A percentile compares a stretch with the other conserved stretches of the same genome.
Evolutionary conservation across 2,329 filamentous ascomycete species (phyloP).

Genomic region (Arthrobotrys pseudoclavata): DNA sequence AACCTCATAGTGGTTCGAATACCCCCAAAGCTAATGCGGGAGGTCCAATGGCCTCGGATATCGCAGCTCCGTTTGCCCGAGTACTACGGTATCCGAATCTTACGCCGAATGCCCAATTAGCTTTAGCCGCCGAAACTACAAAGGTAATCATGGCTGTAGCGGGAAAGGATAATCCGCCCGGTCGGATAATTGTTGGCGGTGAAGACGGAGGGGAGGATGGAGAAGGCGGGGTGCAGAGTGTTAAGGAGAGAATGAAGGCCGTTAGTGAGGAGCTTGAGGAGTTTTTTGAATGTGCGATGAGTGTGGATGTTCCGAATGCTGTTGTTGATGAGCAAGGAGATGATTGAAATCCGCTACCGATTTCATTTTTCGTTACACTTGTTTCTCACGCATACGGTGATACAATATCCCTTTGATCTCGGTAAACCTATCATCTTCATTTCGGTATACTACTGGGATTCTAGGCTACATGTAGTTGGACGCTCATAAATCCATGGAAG

Average conservation of each 20-base stretch:
- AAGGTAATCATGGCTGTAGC: slow-evolving; percentile 92
- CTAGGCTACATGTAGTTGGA: neutral
- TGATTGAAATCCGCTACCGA: slow-evolving; percentile 16
- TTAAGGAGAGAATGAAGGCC: slow-evolving; percentile 96
- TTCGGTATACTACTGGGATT: neutral
- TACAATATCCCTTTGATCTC: neutral
- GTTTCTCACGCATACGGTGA: neutral
- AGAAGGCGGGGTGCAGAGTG: slow-evolving; percentile 77
- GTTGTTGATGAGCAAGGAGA: slow-evolving; percentile 53
- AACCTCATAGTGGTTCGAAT: slow-evolving; percentile 64
- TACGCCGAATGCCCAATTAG: slow-evolving; percentile 76
- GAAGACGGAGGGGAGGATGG: slow-evolving; percentile 69
- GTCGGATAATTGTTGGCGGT: slow-evolving; percentile 90
- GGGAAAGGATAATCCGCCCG: slow-evolving; percentile 94
- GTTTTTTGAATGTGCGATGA: slow-evolving; percentile 89
- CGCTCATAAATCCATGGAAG: neutral
- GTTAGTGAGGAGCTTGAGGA: slow-evolving; percentile 97
- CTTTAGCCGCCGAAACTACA: slow-evolving; percentile 87
- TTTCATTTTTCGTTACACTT: neutral
- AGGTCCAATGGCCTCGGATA: slow-evolving; percentile 24
- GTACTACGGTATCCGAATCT: slow-evolving; percentile 81
- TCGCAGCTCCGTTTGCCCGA: slow-evolving; percentile 66
- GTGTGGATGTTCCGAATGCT: slow-evolving; percentile 76
- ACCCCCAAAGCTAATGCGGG: slow-evolving; percentile 61
- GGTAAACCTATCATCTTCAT: slow-evolving; percentile 6